Conservation (phyloP, 2,329 filamentous ascomycete genomes). For the Blastomyces percursus region DNA sequence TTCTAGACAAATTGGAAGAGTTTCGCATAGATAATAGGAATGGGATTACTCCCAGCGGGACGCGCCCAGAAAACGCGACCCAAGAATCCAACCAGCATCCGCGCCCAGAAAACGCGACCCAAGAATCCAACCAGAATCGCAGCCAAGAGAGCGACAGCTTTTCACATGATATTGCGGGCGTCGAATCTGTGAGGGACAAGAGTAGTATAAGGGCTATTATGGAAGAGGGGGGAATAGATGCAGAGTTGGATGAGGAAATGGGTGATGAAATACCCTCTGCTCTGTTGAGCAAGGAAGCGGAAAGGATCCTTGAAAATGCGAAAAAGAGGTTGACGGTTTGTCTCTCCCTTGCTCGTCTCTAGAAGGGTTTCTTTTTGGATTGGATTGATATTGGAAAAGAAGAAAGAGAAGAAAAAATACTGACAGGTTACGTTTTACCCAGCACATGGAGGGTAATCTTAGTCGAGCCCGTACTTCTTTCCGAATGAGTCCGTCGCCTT, state of each 20-base stretch:
- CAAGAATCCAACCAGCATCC: not conserved
- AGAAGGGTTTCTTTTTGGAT: not conserved
- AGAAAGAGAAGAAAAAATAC: not conserved
- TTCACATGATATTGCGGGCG: conserved; percentile 13
- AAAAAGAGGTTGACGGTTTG: conserved; percentile 78
- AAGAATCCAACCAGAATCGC: not conserved
- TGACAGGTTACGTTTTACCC: conserved; percentile 9
- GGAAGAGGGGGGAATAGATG: conserved; percentile 36
- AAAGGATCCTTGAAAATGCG: conserved; percentile 84
- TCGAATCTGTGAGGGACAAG: conserved; percentile 16
- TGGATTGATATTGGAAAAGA: not conserved
- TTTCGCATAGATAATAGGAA: conserved; percentile 13
- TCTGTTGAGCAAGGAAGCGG: conserved; percentile 69
- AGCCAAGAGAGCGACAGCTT: conserved; percentile 1
- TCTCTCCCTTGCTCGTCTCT: conserved; percentile 9
- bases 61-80: not conserved
- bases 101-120: conserved; percentile 4
- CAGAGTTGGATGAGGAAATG: conserved; percentile 47
- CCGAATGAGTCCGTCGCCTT: conserved; percentile 41
- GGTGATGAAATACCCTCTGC: conserved; percentile 60
- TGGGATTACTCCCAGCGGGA: not conserved
- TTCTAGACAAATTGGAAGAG: conserved; percentile 19
- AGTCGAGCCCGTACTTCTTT: conserved; percentile 63
- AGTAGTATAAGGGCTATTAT: conserved; percentile 30
- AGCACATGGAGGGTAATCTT: conserved; percentile 92